Evolutionary conservation across 352 stramenopile species (phyloP).

Genomic region (Pythium monospermum): DNA sequence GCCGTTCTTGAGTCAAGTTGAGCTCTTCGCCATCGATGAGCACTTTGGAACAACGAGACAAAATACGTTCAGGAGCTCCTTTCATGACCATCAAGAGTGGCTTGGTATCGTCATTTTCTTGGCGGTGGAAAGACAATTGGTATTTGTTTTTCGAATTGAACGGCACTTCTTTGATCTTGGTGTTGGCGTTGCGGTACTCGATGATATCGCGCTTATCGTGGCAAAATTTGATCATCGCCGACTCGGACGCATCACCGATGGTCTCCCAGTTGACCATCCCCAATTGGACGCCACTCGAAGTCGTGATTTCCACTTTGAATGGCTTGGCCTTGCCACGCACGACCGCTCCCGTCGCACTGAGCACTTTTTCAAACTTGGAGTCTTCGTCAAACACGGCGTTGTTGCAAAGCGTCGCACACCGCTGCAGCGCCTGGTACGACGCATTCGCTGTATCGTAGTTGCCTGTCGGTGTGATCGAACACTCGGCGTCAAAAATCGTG

Average conservation of each 20-base stretch:
- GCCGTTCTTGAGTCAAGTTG: slow-evolving; percentile 90
- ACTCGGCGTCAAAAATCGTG: slow-evolving; percentile 72
- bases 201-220: slow-evolving; percentile 71
- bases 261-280: slow-evolving; percentile 60
- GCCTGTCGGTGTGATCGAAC: slow-evolving; percentile 49
- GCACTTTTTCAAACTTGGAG: slow-evolving; percentile 70
- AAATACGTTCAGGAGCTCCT: slow-evolving; percentile 94
- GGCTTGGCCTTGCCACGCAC: slow-evolving; percentile 41
- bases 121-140: slow-evolving; percentile 75
- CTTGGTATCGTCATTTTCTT: slow-evolving; percentile 64
- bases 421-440: slow-evolving; percentile 46
- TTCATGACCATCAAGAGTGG: slow-evolving; percentile 90
- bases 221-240: slow-evolving; percentile 85
- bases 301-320: slow-evolving; percentile 54
- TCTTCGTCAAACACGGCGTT: slow-evolving; percentile 75
- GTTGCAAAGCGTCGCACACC: slow-evolving; percentile 74
- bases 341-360: slow-evolving; percentile 37
- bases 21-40: slow-evolving; percentile 44
- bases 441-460: slow-evolving; percentile 34
- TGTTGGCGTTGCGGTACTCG: slow-evolving; percentile 52
- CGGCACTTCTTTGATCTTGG: slow-evolving; percentile 78
- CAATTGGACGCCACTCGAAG: slow-evolving; percentile 32
- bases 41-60: slow-evolving; percentile 83
- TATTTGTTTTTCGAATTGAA: slow-evolving; percentile 89
- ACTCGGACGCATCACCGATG: slow-evolving; percentile 76